Evolutionary conservation across 129 eudicot species (phyloP).

Genomic region (Flaveria trinervia): DNA sequence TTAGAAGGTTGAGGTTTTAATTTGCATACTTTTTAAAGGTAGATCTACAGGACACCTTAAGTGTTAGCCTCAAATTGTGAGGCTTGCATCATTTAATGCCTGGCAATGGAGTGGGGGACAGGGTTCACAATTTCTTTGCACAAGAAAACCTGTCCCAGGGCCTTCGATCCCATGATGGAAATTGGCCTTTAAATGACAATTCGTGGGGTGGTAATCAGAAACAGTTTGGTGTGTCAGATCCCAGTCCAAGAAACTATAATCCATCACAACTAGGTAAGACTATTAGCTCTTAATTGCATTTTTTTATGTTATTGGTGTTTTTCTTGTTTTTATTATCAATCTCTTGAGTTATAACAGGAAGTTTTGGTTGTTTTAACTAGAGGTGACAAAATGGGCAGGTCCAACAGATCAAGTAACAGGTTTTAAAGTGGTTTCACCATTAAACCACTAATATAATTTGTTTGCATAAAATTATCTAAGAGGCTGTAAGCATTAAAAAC

Average conservation of each 20-base stretch:
- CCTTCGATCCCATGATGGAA: constrained; percentile 69
- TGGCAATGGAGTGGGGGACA: constrained; percentile 95
- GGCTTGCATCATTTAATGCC: constrained; percentile 71
- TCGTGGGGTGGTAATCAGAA: constrained; percentile 67
- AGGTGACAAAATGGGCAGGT: background rate
- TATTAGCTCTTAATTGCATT: constrained; percentile 11
- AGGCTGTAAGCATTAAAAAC: background rate
- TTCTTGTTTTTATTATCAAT: background rate
- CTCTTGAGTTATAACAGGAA: background rate
- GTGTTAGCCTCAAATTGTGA: constrained; percentile 38
- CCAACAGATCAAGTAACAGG: background rate
- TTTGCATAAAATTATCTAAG: background rate
- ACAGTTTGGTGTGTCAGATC: constrained; percentile 47
- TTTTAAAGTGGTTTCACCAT: background rate
- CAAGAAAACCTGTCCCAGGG: constrained; percentile 70
- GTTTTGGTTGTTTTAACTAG: background rate
- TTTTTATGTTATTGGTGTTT: background rate
- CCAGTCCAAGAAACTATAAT: constrained; percentile 53
- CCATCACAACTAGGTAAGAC: constrained; percentile 64
- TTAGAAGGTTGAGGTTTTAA: constrained; percentile 10
- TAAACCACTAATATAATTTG: background rate
- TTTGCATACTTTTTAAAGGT: constrained; percentile 16
- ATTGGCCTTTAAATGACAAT: constrained; percentile 63
- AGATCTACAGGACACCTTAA: constrained; percentile 19
- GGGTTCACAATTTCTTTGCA: constrained; percentile 95